phyloP scores from a whole-genome alignment of 1,284 basidiomycete genomes.

The Austropuccinia psidii region DNA sequence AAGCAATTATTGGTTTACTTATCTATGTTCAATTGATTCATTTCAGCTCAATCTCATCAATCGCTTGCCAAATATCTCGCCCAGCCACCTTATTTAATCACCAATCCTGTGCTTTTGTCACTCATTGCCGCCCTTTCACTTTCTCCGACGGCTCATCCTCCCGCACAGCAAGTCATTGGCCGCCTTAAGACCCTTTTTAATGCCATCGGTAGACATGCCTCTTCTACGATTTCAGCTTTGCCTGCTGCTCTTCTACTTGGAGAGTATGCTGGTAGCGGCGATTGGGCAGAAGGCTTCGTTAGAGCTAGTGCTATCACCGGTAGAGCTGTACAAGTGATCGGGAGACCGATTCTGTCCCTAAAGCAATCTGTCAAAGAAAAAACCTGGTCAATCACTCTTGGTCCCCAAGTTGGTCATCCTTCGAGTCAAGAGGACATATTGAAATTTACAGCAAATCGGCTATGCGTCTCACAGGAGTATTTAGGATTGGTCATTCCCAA shows the following conservation, averaged over 20 bases:
- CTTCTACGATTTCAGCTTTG: not conserved
- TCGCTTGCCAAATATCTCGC: not conserved
- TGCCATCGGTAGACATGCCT: not conserved
- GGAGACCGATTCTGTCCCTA: not conserved
- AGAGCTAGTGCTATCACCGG: slow-evolving; percentile 13
- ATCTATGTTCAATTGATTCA: not conserved
- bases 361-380: not conserved
- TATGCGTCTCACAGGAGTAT: not conserved
- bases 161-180: not conserved
- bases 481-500: not conserved
- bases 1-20: not conserved
- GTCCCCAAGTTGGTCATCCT: not conserved
- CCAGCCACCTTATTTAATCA: slow-evolving; percentile 3
- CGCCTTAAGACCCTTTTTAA: not conserved
- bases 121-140: not conserved
- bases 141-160: not conserved
- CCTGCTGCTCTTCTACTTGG: slow-evolving; percentile 3
- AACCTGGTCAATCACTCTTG: not conserved
- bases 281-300: slow-evolving; percentile 19
- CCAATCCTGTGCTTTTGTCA: not conserved
- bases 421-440: not conserved
- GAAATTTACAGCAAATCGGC: not conserved
- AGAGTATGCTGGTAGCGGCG: not conserved
- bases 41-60: not conserved
- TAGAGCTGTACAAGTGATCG: slow-evolving; percentile 6